Conservation (phyloP, 2,329 filamentous ascomycete species). For the Akanthomyces muscarius region DNA sequence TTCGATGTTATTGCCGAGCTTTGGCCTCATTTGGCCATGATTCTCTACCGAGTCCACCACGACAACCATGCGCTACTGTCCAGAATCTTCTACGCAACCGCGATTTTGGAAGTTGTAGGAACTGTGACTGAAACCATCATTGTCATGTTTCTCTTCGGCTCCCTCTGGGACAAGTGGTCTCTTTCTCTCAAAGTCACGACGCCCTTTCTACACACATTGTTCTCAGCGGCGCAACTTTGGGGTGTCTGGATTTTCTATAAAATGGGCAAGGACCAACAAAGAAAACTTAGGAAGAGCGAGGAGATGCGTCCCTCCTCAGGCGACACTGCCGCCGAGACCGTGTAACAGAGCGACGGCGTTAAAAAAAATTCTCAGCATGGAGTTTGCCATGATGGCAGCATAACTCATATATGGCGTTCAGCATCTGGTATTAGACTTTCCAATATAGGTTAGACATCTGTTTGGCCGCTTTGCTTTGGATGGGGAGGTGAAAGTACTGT, state of each 20-base stretch:
- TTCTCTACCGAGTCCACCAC: constrained; percentile 12
- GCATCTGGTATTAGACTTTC: neutral
- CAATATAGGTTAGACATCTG: neutral
- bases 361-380: neutral
- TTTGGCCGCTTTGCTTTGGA: too few relatives aligned
- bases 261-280: constrained; percentile 10
- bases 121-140: constrained; percentile 14
- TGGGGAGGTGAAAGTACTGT: neutral
- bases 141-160: constrained; percentile 17
- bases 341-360: neutral
- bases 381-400: neutral
- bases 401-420: constrained; percentile 5
- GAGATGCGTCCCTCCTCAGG: constrained; percentile 12
- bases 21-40: constrained; percentile 19
- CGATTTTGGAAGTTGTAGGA: constrained; percentile 10
- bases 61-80: constrained; percentile 11
- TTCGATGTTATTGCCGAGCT: constrained; percentile 18
- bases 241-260: constrained; percentile 18
- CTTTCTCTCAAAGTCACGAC: constrained; percentile 13
- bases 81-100: constrained; percentile 15
- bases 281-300: constrained; percentile 5
- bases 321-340: neutral
- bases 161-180: constrained; percentile 18
- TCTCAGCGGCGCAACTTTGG: constrained; percentile 17
- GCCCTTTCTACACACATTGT: constrained; percentile 14